Evolutionary conservation across 2,329 filamentous ascomycete genomes (phyloP), one percentile per base, ranked within the genome.

Genomic region (Hypoxylon sp.): DNA sequence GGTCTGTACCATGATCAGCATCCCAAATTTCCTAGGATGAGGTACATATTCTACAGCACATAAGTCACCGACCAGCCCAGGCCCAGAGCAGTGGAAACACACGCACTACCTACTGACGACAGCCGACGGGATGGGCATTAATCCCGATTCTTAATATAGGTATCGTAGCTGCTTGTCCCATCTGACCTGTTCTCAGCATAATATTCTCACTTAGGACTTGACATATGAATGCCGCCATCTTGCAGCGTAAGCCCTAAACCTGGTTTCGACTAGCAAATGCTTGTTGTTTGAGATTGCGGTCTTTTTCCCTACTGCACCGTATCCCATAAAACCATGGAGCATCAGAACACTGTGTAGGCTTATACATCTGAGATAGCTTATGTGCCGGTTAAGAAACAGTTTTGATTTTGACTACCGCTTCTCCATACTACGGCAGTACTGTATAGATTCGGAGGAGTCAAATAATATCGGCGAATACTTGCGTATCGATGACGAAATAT

Each of bases 1-100:
- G 51, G 45, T 51, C 53, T 62, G 59, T 59, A 49, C 63, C 43
- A 46, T 62, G 67, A 70, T 70, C 67, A 60, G 61, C 67, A 50
- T 45, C 53, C 14, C 34, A 59, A 59, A n/a, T 64, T 70, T 60
- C 67, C 64, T 45, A 59, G 45, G 21, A 51, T n/a, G 57, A 65
- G 34, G 28, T 11, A 50, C n/a, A 25, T 13, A 48, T 52, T 60
- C 48, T 51, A 43, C 38, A 43, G 17, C 38, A 43, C 38, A 56
- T 46, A 56, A n/a, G 46, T 56, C 50, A 63, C 50, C 52, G 67
- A 48, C 63, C 57, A 67, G 67, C 49, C 67, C 57, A 67, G 67
- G 38, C 67, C 60, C 50, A 21, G 41, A 49, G 53, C 38, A 34
- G 48, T 46, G 36, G 51, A 59, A 17, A 14, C 28, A 34, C 17